Percentiles rank a stretch among this genome's conserved stretches.
These are phyloP conservation scores for Teunomyces stri DNA, from an alignment of 805 yeast genomes.

Conservation along the genomic window DNA sequence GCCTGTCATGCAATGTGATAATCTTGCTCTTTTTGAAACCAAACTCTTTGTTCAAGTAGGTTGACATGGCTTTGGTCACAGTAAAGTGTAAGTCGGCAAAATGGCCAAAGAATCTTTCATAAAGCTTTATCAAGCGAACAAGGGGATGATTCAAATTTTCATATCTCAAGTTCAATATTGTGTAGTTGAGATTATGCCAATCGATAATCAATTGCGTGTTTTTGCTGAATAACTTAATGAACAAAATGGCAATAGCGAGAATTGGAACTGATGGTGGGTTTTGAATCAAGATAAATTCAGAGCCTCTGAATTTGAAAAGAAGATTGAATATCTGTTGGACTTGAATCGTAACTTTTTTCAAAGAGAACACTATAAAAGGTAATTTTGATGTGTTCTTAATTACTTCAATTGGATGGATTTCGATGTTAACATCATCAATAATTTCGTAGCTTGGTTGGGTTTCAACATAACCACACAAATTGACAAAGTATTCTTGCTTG, in stretches of 20 bases:
- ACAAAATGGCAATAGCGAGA: conserved; percentile 58
- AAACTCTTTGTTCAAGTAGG: conserved; percentile 56
- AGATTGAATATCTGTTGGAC: conserved; percentile 43
- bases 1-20: conserved; percentile 79
- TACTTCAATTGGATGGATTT: conserved; percentile 46
- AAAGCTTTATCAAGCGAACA: conserved; percentile 55
- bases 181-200: conserved; percentile 94
- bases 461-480: conserved; percentile 79
- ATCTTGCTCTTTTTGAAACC: conserved; percentile 46
- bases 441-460: conserved; percentile 51
- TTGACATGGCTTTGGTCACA: conserved; percentile 74
- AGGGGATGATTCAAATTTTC: conserved; percentile 54
- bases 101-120: conserved; percentile 63
- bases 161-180: conserved; percentile 70
- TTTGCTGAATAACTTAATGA: conserved; percentile 47
- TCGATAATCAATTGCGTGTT: conserved; percentile 73
- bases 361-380: conserved; percentile 59
- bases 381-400: conserved; percentile 36
- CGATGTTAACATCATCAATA: conserved; percentile 48
- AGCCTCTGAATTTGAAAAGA: conserved; percentile 54
- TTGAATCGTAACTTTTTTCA: conserved; percentile 60
- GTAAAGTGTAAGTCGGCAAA: conserved; percentile 72
- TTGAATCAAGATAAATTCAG: conserved; percentile 71
- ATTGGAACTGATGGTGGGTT: conserved; percentile 94
- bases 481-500: conserved; percentile 68